These are phyloP conservation scores for Oldenlandia corymbosa DNA, from an alignment of 257 asterid genomes.

Conservation along the genomic window DNA sequence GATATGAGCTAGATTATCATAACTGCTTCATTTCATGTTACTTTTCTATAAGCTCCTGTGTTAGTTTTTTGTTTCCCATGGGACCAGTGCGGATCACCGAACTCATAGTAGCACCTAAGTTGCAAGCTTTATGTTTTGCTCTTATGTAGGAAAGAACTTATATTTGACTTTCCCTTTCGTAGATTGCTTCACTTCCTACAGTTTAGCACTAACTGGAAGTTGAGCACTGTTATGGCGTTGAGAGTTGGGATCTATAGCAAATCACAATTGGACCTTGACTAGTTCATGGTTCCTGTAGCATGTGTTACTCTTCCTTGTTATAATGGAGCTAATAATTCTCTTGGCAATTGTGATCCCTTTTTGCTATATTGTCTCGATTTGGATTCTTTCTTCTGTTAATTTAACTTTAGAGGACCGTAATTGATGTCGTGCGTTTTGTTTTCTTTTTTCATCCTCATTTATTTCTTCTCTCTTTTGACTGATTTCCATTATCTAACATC, in stretches of 20 bases:
- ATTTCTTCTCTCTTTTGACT: background rate
- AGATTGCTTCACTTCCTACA: conserved; percentile 43
- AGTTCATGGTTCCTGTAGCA: conserved; percentile 16
- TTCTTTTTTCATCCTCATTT: background rate
- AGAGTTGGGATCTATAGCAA: conserved; percentile 26
- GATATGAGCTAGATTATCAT: conserved; percentile 65
- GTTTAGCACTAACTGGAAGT: conserved; percentile 39
- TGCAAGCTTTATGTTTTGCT: conserved; percentile 53
- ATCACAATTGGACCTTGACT: conserved; percentile 20
- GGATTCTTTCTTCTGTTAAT: conserved; percentile 6
- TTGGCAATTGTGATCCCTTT: conserved; percentile 4
- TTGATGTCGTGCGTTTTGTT: background rate
- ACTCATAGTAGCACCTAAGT: conserved; percentile 37
- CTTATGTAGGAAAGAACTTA: conserved; percentile 56
- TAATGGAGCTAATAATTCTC: conserved; percentile 2
- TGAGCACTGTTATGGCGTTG: conserved; percentile 31
- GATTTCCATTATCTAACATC: background rate
- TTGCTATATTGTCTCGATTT: background rate
- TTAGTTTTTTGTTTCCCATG: conserved; percentile 27
- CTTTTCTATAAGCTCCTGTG: conserved; percentile 22
- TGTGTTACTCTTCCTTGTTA: conserved; percentile 7
- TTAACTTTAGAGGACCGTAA: background rate
- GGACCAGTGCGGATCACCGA: conserved; percentile 34
- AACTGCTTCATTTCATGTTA: conserved; percentile 29
- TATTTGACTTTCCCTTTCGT: conserved; percentile 35